Evolutionary conservation across 768 basidiomycete genomes (phyloP).

Genomic region (Termitomyces sp.): DNA sequence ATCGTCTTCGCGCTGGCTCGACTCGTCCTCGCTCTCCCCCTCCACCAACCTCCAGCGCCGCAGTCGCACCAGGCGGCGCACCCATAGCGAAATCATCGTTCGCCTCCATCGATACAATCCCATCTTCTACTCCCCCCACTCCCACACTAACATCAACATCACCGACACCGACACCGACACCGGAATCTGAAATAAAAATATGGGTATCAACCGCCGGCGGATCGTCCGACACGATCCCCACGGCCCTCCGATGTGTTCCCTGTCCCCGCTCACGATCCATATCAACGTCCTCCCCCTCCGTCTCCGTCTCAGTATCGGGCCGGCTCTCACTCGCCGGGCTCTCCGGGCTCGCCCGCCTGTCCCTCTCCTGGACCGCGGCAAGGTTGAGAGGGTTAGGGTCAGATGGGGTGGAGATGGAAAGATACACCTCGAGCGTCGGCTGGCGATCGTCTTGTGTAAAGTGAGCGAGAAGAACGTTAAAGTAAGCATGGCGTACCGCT

Average conservation of each 20-base stretch:
- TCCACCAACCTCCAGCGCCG: conserved; percentile 21
- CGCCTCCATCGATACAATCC: conserved; percentile 69
- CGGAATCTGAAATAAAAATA: conserved; percentile 38
- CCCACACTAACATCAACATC: conserved; percentile 27
- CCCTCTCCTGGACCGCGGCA: neutral
- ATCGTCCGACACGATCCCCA: conserved; percentile 40
- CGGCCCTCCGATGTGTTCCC: conserved; percentile 26
- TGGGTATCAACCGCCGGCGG: conserved; percentile 33
- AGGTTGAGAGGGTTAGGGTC: neutral
- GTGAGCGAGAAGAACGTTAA: neutral
- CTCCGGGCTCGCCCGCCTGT: conserved; percentile 2
- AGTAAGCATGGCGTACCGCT: neutral
- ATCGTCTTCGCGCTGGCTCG: conserved; percentile 13
- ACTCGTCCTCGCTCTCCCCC: conserved; percentile 23
- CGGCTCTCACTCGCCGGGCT: conserved; percentile 32
- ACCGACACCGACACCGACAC: conserved; percentile 1
- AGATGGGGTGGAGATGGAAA: neutral
- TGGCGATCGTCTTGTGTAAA: neutral
- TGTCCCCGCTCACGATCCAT: conserved; percentile 10
- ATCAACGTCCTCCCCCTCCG: conserved; percentile 66
- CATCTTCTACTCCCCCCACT: conserved; percentile 59
- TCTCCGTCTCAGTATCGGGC: conserved; percentile 76
- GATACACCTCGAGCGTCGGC: neutral
- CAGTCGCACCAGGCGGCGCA: conserved; percentile 79
- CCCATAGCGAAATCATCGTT: conserved; percentile 91